A percentile compares a stretch with the other conserved stretches of the same genome.
phyloP scores from a whole-genome alignment of 2,329 filamentous ascomycete genomes.

The Pseudogymnoascus sp. region DNA sequence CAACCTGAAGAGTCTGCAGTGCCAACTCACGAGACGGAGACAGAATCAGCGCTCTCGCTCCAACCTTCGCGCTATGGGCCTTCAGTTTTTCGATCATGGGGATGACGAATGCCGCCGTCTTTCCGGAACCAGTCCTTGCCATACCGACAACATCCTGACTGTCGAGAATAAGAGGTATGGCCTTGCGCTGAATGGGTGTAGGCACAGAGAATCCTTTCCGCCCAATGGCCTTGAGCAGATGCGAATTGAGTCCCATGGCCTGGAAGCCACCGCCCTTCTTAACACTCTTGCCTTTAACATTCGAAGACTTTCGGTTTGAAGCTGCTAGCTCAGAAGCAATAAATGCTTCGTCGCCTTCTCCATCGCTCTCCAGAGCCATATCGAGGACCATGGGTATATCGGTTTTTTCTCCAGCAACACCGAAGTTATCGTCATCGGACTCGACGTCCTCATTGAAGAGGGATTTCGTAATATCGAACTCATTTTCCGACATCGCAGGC shows the following conservation, averaged over 20 bases:
- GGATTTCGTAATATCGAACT: conserved; percentile 79
- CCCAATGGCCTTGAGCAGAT: conserved; percentile 81
- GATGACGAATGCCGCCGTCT: conserved; percentile 96
- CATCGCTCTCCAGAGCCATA: conserved; percentile 43
- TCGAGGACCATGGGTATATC: conserved; percentile 43
- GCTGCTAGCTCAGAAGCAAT: conserved; percentile 83
- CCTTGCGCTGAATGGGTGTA: conserved; percentile 94
- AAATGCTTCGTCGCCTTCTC: conserved; percentile 74
- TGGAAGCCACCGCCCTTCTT: conserved; percentile 98
- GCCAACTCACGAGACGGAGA: conserved; percentile 92
- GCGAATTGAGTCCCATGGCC: conserved; percentile 79
- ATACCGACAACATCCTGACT: conserved; percentile 96
- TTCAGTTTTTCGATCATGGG: conserved; percentile 95
- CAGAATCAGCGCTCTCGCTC: conserved; percentile 76
- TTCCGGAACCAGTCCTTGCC: conserved; percentile 97
- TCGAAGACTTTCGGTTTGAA: conserved; percentile 76
- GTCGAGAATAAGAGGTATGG: conserved; percentile 84
- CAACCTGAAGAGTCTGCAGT: conserved; percentile 88
- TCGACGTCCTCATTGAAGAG: conserved; percentile 59
- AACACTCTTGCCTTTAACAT: conserved; percentile 72
- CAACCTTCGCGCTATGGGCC: conserved; percentile 77
- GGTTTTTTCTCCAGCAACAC: conserved; percentile 22
- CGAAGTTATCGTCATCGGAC: conserved; percentile 36
- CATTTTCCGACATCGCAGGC: conserved; percentile 77
- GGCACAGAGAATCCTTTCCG: conserved; percentile 94